Evolutionary conservation across 2,329 filamentous ascomycete species (phyloP).

Genomic region (Verticillium isaacii): DNA sequence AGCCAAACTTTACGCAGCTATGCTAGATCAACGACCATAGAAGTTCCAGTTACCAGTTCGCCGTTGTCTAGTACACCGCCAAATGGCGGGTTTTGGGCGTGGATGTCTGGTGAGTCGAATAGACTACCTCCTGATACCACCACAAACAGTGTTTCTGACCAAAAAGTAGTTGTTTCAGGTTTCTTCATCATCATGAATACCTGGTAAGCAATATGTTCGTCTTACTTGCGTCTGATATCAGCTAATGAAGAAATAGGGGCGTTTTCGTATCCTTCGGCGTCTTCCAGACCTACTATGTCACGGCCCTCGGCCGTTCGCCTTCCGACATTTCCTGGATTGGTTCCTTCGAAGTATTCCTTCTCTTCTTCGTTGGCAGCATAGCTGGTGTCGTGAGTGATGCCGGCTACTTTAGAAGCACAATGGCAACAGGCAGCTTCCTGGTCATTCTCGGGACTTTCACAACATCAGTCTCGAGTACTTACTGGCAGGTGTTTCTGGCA

Average conservation of each 20-base stretch:
- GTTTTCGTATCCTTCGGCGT: constrained; percentile 29
- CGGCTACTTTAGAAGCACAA: constrained; percentile 31
- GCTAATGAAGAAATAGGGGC: background rate
- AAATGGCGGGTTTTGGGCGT: background rate
- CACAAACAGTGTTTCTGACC: background rate
- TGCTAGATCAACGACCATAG: background rate
- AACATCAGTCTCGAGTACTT: constrained; percentile 35
- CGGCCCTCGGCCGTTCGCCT: constrained; percentile 21
- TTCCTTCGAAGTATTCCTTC: constrained; percentile 33
- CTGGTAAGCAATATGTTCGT: background rate
- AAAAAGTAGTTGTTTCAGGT: background rate
- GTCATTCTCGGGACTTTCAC: constrained; percentile 38
- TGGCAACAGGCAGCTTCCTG: constrained; percentile 27
- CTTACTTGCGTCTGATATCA: background rate
- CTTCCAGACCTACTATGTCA: constrained; percentile 37
- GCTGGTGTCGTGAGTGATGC: constrained; percentile 36
- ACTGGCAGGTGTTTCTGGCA: constrained; percentile 36
- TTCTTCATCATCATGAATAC: constrained; percentile 1
- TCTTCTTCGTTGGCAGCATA: constrained; percentile 33
- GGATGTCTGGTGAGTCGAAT: background rate
- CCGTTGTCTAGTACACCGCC: background rate
- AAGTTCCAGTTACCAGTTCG: background rate
- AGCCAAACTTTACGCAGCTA: background rate
- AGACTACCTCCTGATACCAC: background rate
- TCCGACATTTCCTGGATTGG: constrained; percentile 42